Evolutionary conservation across 345 rosid species (phyloP).

Genomic region (Acer saccharum): DNA sequence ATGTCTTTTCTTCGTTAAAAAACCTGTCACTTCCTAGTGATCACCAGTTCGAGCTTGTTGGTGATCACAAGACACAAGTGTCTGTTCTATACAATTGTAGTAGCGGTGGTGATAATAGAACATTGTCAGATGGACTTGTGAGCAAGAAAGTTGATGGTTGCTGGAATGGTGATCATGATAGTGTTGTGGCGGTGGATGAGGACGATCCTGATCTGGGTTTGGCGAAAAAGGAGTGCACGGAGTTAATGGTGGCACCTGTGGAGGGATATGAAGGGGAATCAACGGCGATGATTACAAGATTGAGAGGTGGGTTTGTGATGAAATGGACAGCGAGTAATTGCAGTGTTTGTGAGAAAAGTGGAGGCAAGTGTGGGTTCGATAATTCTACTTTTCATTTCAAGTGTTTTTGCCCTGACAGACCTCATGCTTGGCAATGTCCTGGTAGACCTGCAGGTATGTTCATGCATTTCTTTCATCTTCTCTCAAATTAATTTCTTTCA

Average conservation of each 20-base stretch:
- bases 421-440: constrained; percentile 36
- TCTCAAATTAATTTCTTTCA: background rate
- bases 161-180: background rate
- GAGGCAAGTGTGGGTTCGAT: constrained; percentile 58
- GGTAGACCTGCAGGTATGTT: constrained; percentile 22
- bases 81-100: constrained; percentile 35
- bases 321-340: constrained; percentile 51
- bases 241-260: constrained; percentile 29
- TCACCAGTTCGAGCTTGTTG: background rate
- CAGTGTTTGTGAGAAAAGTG: constrained; percentile 33
- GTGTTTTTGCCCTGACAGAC: constrained; percentile 59
- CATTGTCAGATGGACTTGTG: background rate
- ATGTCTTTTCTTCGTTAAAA: constrained; percentile 16
- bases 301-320: constrained; percentile 41
- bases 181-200: constrained; percentile 23
- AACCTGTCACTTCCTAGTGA: constrained; percentile 30
- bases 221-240: constrained; percentile 28
- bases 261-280: background rate
- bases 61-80: background rate
- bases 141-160: constrained; percentile 4
- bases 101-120: background rate
- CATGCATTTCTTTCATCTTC: background rate
- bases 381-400: constrained; percentile 14
- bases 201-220: constrained; percentile 23
- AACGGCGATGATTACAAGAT: background rate